Base-by-base conservation (phyloP, 2,329 filamentous ascomycete genomes). In the Fusarium agapanthi region DNA sequence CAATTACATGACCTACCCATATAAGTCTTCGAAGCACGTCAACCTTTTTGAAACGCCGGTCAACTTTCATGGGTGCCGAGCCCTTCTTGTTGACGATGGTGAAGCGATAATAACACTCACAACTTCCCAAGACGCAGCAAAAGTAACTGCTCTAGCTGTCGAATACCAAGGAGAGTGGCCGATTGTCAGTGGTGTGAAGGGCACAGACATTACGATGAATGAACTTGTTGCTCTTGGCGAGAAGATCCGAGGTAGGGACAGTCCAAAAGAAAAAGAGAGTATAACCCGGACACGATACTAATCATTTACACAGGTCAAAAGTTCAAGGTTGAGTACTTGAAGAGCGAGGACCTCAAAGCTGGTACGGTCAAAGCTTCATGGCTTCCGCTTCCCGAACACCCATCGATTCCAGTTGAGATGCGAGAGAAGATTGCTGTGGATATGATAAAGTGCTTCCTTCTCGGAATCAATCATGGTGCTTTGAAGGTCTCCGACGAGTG, bases 1-100 rank as follows among this genome's bases (percentile, higher is more conserved):
- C 30, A 83, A 90, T 76, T 90, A 90, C 78, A 80, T 89, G 38
- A 86, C 86, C 3, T 84, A 80, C 56, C 88, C 88, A 0, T 76
- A 86, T 62, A 80, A 83, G 45, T 84, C 87, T 0, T 76, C 84
- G 12, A 86, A 83, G 40, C 79, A 86, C 37, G 73, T 90, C 1
- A 72, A 79, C 3, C 78, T 81, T 1, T 75, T 86, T 4, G 78
- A 86, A 22, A 81, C 71, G 0, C 65, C 80, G 3, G 76, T 86
- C 37, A 81, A 86, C 72, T 83, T 84, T 37, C n/a, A 83, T 18
- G 76, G 81, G 11, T 77, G 81, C 3, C 84, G 84, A 18, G 85
- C 83, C 2, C 80, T 88, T 5, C 62, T 84, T 3, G 66, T 85
- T 1, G 81, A 85, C 1, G 84, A 83, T 14, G 74, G 80, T 5